Conservation (phyloP, 257 asterid genomes). For the Solanum phureja region DNA sequence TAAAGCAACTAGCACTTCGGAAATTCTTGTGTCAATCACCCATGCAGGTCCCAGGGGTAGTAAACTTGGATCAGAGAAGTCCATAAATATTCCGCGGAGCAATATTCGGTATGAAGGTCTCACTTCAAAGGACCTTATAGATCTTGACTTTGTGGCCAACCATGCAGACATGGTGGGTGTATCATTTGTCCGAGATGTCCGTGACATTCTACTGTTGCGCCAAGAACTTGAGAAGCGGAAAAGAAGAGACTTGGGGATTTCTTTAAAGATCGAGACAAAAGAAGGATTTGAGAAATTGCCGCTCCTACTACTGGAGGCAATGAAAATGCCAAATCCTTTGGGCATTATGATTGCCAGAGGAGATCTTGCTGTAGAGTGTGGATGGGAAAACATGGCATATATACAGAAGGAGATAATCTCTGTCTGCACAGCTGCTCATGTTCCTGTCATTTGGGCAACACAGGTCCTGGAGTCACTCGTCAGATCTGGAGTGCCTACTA, state of each 20-base stretch:
- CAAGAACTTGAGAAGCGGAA: conserved; percentile 55
- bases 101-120: conserved; percentile 61
- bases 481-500: conserved; percentile 50
- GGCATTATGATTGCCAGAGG: conserved; percentile 82
- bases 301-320: conserved; percentile 45
- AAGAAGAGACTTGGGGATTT: conserved; percentile 35
- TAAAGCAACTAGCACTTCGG: conserved; percentile 53
- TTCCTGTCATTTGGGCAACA: conserved; percentile 62
- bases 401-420: conserved; percentile 57
- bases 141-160: conserved; percentile 60
- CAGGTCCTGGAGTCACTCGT: conserved; percentile 62
- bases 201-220: conserved; percentile 36
- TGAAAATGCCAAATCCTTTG: conserved; percentile 49
- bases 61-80: conserved; percentile 65
- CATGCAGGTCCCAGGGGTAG: conserved; percentile 59
- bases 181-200: conserved; percentile 52
- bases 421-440: conserved; percentile 49
- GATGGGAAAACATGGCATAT: conserved; percentile 69
- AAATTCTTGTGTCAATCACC: conserved; percentile 54
- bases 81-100: conserved; percentile 64
- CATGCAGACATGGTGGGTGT: conserved; percentile 69
- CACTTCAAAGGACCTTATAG: conserved; percentile 61
- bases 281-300: conserved; percentile 62
- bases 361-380: conserved; percentile 79
- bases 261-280: conserved; percentile 60